phyloP scores from a whole-genome alignment of 495 filamentous ascomycete genomes.

The Trichocladium uniseriatum region DNA sequence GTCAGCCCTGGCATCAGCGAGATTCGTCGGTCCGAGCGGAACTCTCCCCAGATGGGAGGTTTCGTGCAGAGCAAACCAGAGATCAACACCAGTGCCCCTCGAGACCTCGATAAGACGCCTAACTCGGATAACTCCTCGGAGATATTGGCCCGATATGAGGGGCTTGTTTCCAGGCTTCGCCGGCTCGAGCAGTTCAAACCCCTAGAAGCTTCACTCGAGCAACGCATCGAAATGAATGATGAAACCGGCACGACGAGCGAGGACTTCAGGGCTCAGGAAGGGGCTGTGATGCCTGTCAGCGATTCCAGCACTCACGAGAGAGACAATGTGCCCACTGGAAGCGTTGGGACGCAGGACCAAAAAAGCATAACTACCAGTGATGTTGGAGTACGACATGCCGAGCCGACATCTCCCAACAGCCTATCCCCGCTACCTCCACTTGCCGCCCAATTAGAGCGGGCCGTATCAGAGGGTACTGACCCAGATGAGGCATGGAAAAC shows the following conservation, averaged over 20 bases:
- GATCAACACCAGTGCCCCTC: background rate
- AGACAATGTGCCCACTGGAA: background rate
- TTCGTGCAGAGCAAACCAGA: background rate
- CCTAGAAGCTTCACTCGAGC: background rate
- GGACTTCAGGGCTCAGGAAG: background rate
- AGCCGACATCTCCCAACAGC: background rate
- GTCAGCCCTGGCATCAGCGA: conserved; percentile 24
- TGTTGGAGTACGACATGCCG: background rate
- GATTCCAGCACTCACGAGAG: background rate
- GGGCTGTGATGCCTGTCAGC: background rate
- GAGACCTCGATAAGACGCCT: background rate
- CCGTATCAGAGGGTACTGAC: conserved; percentile 1
- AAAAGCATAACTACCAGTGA: background rate
- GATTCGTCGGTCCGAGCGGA: background rate
- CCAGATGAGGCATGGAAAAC: conserved; percentile 30
- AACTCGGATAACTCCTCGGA: conserved; percentile 12
- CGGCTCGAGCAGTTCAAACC: conserved; percentile 4
- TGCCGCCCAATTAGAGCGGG: background rate
- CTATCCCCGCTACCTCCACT: background rate
- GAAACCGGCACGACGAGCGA: background rate
- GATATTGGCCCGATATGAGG: conserved; percentile 12
- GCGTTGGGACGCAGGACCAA: background rate
- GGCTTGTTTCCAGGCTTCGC: conserved; percentile 12
- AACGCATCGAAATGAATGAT: background rate
- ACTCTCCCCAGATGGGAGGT: background rate